phyloP scores from a whole-genome alignment of 352 stramenopile genomes.

The Ophiocytium majus region DNA sequence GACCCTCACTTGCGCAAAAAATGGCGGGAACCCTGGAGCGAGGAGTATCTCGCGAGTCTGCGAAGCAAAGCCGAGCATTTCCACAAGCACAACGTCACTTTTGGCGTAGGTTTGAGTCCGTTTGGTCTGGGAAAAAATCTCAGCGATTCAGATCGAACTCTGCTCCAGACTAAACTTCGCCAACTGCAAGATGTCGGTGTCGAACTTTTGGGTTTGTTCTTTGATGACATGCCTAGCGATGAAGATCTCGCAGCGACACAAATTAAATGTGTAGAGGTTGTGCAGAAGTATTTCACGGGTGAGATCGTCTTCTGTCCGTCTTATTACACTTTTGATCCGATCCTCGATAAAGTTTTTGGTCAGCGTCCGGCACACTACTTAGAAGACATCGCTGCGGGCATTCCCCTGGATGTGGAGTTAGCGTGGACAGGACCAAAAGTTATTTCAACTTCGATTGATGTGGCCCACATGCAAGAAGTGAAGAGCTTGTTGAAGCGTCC shows the following conservation, averaged over 20 bases:
- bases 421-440: constrained; percentile 4
- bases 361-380: not conserved
- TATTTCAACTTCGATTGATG: not conserved
- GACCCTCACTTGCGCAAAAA: not conserved
- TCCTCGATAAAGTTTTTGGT: constrained; percentile 11
- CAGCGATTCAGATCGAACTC: not conserved
- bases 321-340: constrained; percentile 8
- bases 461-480: not conserved
- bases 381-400: not conserved
- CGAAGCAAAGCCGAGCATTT: not conserved
- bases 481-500: not conserved
- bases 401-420: not conserved
- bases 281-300: not conserved
- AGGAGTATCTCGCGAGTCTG: not conserved
- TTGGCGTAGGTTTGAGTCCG: not conserved
- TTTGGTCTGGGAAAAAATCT: constrained; percentile 8
- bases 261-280: not conserved
- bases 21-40: not conserved
- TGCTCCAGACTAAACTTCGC: not conserved
- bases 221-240: constrained; percentile 1
- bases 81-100: not conserved
- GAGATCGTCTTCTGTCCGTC: constrained; percentile 7
- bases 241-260: not conserved
- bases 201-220: not conserved
- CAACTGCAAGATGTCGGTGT: not conserved